Percentiles rank a stretch among this genome's conserved stretches.
Conservation (phyloP, 176 grass and related monocot species). For the Chloris gayana region DNA sequence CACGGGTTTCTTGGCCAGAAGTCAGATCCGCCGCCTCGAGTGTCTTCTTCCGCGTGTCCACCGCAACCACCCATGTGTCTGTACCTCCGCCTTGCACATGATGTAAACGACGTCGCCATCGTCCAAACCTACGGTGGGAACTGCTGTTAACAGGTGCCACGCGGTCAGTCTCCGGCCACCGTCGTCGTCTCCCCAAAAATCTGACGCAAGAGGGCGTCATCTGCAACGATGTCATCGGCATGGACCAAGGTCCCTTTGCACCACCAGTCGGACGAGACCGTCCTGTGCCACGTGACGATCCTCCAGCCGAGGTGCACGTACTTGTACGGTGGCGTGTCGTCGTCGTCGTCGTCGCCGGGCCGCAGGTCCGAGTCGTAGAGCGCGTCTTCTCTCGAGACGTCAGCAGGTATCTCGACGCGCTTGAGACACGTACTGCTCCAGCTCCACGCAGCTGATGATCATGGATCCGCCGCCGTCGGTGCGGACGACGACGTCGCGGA, state of each 20-base stretch:
- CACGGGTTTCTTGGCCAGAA: background rate
- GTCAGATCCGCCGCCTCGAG: background rate
- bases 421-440: background rate
- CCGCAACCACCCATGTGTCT: background rate
- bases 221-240: background rate
- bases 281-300: too few relatives aligned
- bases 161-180: background rate
- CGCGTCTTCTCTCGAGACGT: background rate
- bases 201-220: background rate
- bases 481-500: background rate
- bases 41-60: background rate
- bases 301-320: too few relatives aligned
- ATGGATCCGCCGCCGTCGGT: background rate
- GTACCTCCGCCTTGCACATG: background rate
- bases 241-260: background rate
- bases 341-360: too few relatives aligned
- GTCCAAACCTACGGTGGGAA: background rate
- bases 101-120: background rate
- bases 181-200: background rate
- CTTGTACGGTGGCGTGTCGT: background rate
- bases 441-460: background rate
- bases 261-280: background rate
- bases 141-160: too few relatives aligned
- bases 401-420: background rate
- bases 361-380: background rate